phyloP scores from a whole-genome alignment of 495 filamentous ascomycete genomes.

The Physcia stellaris region DNA sequence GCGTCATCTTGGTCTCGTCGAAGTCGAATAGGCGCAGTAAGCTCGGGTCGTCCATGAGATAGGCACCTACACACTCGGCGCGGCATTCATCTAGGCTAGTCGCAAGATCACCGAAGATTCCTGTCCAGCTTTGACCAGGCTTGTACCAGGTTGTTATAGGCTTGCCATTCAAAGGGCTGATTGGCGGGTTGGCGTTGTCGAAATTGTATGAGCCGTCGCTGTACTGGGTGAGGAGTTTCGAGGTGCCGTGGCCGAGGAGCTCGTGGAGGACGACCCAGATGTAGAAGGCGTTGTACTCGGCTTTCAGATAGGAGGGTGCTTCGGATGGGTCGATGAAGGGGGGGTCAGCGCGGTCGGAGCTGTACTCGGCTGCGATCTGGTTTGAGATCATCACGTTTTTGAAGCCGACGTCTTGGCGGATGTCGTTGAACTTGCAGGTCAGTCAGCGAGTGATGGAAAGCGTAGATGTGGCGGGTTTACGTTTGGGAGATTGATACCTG shows the following conservation, averaged over 20 bases:
- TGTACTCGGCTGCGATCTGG: conserved; percentile 27
- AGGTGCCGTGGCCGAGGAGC: conserved; percentile 32
- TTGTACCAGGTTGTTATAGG: conserved; percentile 32
- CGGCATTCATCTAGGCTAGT: conserved; percentile 37
- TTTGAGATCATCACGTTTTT: conserved; percentile 37
- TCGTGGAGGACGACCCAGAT: conserved; percentile 31
- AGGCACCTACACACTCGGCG: conserved; percentile 28
- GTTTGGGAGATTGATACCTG: conserved; percentile 30
- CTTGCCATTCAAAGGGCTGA: conserved; percentile 28
- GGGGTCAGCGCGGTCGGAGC: conserved; percentile 18
- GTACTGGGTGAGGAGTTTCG: conserved; percentile 15
- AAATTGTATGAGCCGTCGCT: conserved; percentile 32
- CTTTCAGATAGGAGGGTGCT: conserved; percentile 21
- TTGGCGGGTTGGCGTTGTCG: conserved; percentile 25
- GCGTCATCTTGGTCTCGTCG: conserved; percentile 22
- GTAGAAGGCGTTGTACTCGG: conserved; percentile 27
- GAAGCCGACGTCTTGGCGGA: conserved; percentile 29
- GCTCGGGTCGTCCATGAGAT: conserved; percentile 28
- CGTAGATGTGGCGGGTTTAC: no score
- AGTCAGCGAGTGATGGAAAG: background rate
- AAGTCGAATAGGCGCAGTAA: conserved; percentile 30
- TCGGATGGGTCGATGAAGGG: conserved; percentile 27
- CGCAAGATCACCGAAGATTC: conserved; percentile 29
- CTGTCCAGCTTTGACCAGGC: conserved; percentile 34
- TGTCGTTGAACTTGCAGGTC: conserved; percentile 35